Evolutionary conservation across 805 yeast genomes (phyloP), one percentile per base, ranked within the genome.

Genomic region (Sugiyamaella valdiviana): DNA sequence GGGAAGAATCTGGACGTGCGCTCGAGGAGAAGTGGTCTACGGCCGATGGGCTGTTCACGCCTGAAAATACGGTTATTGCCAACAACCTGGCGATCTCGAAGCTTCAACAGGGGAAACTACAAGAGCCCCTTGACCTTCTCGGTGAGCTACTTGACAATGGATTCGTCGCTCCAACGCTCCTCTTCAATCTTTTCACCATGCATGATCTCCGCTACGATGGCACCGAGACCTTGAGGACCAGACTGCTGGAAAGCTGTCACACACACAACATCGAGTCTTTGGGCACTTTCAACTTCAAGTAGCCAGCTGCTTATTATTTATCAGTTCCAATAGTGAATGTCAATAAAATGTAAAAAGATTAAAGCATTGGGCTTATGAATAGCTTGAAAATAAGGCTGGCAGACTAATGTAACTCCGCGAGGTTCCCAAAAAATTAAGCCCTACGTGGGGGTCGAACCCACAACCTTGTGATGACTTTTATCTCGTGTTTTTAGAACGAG

Each of bases 381-480:
- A n/a, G n/a, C n/a, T n/a, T n/a, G n/a, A n/a, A n/a, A n/a, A n/a
- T n/a, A n/a, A n/a, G n/a, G n/a, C n/a, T n/a, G n/a, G n/a, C n/a
- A n/a, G n/a, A n/a, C n/a, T n/a, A n/a, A n/a, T n/a, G n/a, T n/a
- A n/a, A n/a, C n/a, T n/a, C n/a, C n/a, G n/a, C n/a, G 26, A 23
- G 9, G 26, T 10, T 12, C 7, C 7, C 4, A 3, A 55, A 56
- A 56, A 56, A 48, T 46, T 26, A 15, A 56, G 58, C 62, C 62
- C 58, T 52, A 58, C 62, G 62, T 58, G 62, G 62, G 62, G 59
- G 61, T 58, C 62, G 62, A 58, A 58, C 62, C 62, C 62, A 58
- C 62, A 58, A 58, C 62, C 62, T 58, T 58, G 61, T 57, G 62
- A 58, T 58, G 52, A 54, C 62, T 54, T 41, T 50, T 32, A 55